These are phyloP conservation scores for Claviceps pazoutovae DNA, from an alignment of 2,329 filamentous ascomycete species.

Conservation along the genomic window DNA sequence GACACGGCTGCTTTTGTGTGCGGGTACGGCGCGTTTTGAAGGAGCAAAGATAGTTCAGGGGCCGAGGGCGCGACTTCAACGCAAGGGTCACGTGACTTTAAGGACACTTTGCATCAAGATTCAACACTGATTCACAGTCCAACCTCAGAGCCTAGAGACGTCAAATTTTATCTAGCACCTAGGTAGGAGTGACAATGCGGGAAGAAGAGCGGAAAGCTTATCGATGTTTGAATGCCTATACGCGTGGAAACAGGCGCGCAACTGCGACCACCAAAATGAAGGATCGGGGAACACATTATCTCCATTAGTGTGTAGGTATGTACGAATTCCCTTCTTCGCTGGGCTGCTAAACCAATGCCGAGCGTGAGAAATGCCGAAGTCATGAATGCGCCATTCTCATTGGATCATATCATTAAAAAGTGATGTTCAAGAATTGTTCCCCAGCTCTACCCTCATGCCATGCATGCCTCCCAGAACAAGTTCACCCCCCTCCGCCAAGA, in stretches of 20 bases:
- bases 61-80: background rate
- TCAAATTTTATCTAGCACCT: too few relatives aligned
- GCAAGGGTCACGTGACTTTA: background rate
- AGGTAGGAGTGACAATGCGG: too few relatives aligned
- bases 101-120: too few relatives aligned
- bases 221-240: too few relatives aligned
- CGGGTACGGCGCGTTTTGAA: background rate
- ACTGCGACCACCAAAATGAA: background rate
- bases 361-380: background rate
- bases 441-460: constrained; percentile 2
- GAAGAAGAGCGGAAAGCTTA: too few relatives aligned
- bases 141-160: too few relatives aligned
- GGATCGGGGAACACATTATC: background rate
- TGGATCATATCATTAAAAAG: constrained; percentile 22
- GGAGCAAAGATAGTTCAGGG: background rate
- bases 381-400: constrained; percentile 17
- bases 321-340: background rate
- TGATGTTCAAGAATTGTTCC: constrained; percentile 8
- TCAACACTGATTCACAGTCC: too few relatives aligned
- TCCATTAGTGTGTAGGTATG: background rate
- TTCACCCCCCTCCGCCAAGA: background rate
- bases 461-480: constrained; percentile 1
- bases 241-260: background rate
- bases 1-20: constrained; percentile 5
- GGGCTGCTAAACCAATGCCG: background rate